phyloP scores from a whole-genome alignment of 169 alveolate species.

The Plasmodium knowlesi region DNA sequence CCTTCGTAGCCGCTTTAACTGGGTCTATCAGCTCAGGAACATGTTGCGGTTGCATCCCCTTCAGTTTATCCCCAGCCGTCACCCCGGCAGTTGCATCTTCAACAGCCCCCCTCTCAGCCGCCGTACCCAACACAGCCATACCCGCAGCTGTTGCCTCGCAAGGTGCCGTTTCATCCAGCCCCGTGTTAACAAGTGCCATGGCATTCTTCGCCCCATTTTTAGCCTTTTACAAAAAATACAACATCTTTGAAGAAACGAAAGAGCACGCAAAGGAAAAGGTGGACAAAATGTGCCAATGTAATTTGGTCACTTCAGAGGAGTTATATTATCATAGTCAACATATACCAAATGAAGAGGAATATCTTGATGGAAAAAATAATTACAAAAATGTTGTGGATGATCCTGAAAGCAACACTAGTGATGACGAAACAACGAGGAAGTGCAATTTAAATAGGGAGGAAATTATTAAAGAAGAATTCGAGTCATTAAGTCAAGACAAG shows the following conservation, averaged over 20 bases:
- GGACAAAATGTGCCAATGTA: constrained; percentile 51
- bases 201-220: constrained; percentile 60
- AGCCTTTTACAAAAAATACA: constrained; percentile 41
- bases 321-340: neutral
- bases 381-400: neutral
- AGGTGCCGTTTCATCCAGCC: constrained; percentile 67
- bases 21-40: constrained; percentile 75
- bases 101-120: constrained; percentile 67
- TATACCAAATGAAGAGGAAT: neutral
- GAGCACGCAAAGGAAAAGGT: neutral
- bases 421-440: neutral
- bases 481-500: constrained; percentile 26
- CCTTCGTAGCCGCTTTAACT: constrained; percentile 69
- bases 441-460: constrained; percentile 29
- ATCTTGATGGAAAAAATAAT: neutral
- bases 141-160: constrained; percentile 73
- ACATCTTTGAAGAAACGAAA: constrained; percentile 29
- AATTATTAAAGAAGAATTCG: constrained; percentile 11
- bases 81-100: constrained; percentile 67
- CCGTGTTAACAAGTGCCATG: constrained; percentile 56
- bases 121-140: constrained; percentile 56
- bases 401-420: constrained; percentile 6
- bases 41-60: constrained; percentile 73
- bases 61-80: constrained; percentile 50
- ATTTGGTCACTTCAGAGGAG: constrained; percentile 33